phyloP scores from a whole-genome alignment of 2,329 filamentous ascomycete genomes.

The Xylariaceae sp. region DNA sequence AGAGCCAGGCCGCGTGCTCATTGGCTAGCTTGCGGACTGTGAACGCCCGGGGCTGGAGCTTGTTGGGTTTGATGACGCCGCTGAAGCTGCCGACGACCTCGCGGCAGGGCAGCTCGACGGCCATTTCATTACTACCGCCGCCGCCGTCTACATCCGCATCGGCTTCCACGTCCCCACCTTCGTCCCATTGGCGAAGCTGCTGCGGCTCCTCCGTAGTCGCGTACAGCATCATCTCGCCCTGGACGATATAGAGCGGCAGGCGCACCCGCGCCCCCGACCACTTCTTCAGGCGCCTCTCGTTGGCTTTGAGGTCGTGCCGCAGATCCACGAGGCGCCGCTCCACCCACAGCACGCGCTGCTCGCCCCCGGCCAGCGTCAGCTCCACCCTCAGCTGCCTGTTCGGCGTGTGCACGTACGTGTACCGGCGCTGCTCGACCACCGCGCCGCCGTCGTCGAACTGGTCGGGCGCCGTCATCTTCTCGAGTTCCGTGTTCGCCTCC shows the following conservation, averaged over 20 bases:
- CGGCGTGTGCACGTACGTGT: conserved; percentile 8
- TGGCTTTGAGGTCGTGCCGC: conserved; percentile 2
- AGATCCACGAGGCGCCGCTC: conserved; percentile 15
- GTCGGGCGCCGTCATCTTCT: conserved; percentile 13
- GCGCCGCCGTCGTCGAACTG: conserved; percentile 14
- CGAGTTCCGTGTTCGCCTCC: conserved; percentile 25
- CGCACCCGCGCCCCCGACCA: conserved; percentile 19
- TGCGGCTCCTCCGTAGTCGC: neutral
- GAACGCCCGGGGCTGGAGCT: conserved; percentile 18
- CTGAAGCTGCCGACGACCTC: conserved; percentile 2
- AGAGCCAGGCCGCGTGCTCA: conserved; percentile 21
- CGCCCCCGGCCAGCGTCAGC: conserved; percentile 17
- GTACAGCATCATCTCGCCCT: conserved; percentile 24
- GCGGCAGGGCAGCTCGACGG: neutral
- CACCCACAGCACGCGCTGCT: conserved; percentile 27
- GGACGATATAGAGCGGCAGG: conserved; percentile 27
- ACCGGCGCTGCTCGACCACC: conserved; percentile 15
- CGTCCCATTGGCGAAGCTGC: neutral
- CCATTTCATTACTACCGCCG: neutral
- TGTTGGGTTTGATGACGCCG: conserved; percentile 13
- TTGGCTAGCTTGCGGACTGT: conserved; percentile 27
- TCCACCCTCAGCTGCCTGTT: conserved; percentile 23
- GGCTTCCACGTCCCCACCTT: neutral
- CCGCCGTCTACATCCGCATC: neutral
- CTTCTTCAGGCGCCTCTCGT: conserved; percentile 11